These are phyloP conservation scores for Lunularia cruciata DNA, from an alignment of 225 moss, liverwort and hornwort species.

Conservation along the genomic window DNA sequence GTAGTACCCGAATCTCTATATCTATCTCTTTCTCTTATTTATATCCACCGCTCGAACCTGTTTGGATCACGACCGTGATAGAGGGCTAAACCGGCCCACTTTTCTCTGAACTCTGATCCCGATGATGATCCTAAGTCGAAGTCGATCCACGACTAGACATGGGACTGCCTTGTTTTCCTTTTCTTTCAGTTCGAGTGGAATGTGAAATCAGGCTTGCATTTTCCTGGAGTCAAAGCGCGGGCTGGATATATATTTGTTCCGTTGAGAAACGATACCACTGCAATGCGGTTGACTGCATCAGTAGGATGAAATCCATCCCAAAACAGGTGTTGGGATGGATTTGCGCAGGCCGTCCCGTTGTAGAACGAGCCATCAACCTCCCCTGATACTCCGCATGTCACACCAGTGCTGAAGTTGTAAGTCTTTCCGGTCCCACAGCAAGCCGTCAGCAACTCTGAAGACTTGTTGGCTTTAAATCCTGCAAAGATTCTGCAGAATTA, in stretches of 20 bases:
- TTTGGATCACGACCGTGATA: no score
- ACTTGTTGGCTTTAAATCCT: background rate
- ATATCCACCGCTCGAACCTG: no score
- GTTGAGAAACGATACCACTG: background rate
- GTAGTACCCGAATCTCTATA: no score
- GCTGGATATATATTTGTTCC: background rate
- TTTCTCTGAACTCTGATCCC: no score
- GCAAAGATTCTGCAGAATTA: background rate
- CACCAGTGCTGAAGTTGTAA: background rate
- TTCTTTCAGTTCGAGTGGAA: no score
- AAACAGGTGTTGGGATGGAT: background rate
- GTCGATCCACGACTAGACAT: no score
- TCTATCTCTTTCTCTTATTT: no score
- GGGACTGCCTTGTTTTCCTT: no score
- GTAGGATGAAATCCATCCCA: background rate
- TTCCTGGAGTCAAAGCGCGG: background rate
- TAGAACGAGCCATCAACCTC: background rate
- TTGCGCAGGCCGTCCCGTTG: no score
- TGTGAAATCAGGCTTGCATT: background rate
- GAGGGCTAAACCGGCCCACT: no score
- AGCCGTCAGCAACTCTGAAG: background rate
- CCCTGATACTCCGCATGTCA: background rate
- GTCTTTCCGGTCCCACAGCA: background rate
- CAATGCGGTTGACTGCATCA: background rate
- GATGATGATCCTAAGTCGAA: no score